phyloP scores from a whole-genome alignment of 1,139 yeast genomes.

The Torulaspora globosa region DNA sequence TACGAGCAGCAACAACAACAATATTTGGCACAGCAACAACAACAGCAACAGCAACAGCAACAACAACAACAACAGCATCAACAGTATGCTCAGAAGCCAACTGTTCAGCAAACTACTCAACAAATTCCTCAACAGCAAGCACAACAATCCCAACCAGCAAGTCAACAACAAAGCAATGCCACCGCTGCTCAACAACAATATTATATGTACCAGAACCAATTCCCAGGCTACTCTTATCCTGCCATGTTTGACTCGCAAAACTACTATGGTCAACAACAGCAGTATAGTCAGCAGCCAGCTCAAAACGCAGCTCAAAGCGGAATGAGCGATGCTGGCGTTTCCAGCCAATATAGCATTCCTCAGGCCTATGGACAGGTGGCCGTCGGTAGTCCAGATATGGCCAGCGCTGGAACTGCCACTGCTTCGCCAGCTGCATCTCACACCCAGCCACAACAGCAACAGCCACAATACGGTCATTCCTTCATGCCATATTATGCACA shows the following conservation, averaged over 20 bases:
- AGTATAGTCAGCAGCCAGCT: constrained; percentile 24
- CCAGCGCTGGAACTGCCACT: constrained; percentile 24
- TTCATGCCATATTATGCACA: constrained; percentile 34
- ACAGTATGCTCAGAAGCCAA: constrained; percentile 23
- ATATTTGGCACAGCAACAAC: constrained; percentile 17
- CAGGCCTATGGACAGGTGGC: constrained; percentile 27
- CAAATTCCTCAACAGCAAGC: constrained; percentile 11
- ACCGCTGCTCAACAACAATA: constrained; percentile 35
- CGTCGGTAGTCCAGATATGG: constrained; percentile 22
- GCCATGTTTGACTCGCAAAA: constrained; percentile 35
- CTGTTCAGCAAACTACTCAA: constrained; percentile 16
- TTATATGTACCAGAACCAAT: constrained; percentile 36
- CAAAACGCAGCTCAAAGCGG: constrained; percentile 19
- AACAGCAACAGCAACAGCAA: constrained; percentile 14
- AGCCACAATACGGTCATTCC: constrained; percentile 31
- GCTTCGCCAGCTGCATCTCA: constrained; percentile 26
- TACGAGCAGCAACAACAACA: constrained; percentile 18
- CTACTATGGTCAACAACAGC: constrained; percentile 31
- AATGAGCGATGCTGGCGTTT: constrained; percentile 11
- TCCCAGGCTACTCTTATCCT: constrained; percentile 39
- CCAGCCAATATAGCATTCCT: constrained; percentile 23
- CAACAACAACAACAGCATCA: constrained; percentile 21
- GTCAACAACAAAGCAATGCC: constrained; percentile 22
- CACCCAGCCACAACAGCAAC: constrained; percentile 24
- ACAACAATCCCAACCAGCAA: constrained; percentile 19